These are phyloP conservation scores for Globisporangium canariense DNA, from an alignment of 352 stramenopile genomes.

Conservation along the genomic window DNA sequence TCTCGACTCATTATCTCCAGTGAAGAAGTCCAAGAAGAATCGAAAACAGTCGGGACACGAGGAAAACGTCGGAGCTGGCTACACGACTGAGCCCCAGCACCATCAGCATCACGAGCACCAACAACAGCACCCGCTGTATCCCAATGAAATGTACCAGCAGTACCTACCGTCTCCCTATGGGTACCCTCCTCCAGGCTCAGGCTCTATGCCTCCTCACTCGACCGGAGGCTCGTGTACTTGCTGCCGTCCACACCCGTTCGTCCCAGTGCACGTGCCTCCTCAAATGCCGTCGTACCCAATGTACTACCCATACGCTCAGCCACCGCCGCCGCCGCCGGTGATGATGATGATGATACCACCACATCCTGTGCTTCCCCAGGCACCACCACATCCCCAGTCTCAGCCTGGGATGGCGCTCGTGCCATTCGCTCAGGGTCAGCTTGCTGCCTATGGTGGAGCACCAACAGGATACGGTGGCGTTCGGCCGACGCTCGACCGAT, in stretches of 20 bases:
- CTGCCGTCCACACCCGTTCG: conserved; percentile 33
- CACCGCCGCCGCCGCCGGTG: conserved; percentile 7
- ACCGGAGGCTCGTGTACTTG: conserved; percentile 17
- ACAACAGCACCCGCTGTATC: background rate
- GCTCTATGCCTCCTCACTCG: background rate
- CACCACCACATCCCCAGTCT: conserved; percentile 14
- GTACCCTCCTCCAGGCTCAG: background rate
- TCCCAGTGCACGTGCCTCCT: conserved; percentile 31
- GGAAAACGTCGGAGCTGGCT: background rate
- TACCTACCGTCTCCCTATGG: background rate
- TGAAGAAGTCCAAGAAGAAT: conserved; percentile 2
- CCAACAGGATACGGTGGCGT: conserved; percentile 11
- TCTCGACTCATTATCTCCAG: conserved; percentile 14
- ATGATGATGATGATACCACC: conserved; percentile 20
- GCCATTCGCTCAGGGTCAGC: conserved; percentile 28
- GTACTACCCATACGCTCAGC: conserved; percentile 14
- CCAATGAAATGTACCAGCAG: background rate
- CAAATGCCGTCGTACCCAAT: conserved; percentile 20
- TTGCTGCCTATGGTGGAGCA: conserved; percentile 11
- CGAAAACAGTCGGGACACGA: background rate
- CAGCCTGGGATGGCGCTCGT: conserved; percentile 28
- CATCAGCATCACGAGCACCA: conserved; percentile 1
- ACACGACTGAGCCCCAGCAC: conserved; percentile 1
- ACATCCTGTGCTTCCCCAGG: conserved; percentile 17
- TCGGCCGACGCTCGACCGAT: conserved; percentile 36